Evolutionary conservation across 257 asterid species (phyloP).

Genomic region (Euphrasia confusa): DNA sequence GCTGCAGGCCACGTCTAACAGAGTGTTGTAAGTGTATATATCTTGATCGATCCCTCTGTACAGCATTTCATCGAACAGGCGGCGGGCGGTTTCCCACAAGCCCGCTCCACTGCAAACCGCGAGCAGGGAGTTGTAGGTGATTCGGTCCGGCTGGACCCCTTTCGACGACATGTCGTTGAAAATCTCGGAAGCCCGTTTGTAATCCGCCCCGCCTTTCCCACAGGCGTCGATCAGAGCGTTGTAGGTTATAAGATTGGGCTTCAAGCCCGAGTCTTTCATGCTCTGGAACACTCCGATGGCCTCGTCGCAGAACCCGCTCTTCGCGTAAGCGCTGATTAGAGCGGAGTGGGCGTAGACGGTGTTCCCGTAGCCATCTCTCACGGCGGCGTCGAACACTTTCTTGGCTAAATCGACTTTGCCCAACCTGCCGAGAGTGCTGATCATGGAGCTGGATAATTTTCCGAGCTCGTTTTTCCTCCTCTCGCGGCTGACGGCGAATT

Average conservation of each 20-base stretch:
- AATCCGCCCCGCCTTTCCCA: conserved; percentile 93
- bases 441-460: conserved; percentile 81
- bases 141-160: conserved; percentile 81
- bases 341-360: conserved; percentile 87
- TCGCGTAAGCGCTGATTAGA: conserved; percentile 81
- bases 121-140: conserved; percentile 83
- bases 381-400: conserved; percentile 58
- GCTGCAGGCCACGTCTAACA: conserved; percentile 81
- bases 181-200: conserved; percentile 63
- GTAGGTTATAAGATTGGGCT: conserved; percentile 80
- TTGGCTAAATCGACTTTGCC: conserved; percentile 84
- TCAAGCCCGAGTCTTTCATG: conserved; percentile 79
- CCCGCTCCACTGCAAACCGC: conserved; percentile 96
- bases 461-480: conserved; percentile 62
- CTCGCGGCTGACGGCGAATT: conserved; percentile 60
- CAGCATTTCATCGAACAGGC: conserved; percentile 71
- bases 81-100: conserved; percentile 64
- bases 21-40: conserved; percentile 81
- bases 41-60: conserved; percentile 77
- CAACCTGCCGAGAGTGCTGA: conserved; percentile 80
- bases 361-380: conserved; percentile 69
- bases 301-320: conserved; percentile 76
- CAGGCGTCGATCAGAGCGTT: conserved; percentile 93
- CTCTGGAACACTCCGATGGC: conserved; percentile 62
- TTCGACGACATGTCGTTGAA: conserved; percentile 66